phyloP scores from a whole-genome alignment of 257 asterid genomes.

The Echium plantagineum region DNA sequence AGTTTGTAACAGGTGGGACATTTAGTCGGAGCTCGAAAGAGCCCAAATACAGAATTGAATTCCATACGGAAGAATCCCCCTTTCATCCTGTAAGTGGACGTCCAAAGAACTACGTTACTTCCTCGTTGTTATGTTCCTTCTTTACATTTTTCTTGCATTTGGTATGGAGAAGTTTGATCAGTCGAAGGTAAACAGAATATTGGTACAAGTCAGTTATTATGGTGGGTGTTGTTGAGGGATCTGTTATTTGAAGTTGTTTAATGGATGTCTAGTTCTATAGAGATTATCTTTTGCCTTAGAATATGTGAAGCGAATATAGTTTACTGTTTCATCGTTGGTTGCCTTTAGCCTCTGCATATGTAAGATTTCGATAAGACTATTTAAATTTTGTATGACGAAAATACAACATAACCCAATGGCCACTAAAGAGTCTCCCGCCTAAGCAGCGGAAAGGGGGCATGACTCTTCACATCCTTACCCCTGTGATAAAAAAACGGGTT shows the following conservation, averaged over 20 bases:
- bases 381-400: no score
- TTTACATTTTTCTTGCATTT: background rate
- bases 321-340: background rate
- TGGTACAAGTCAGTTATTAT: no score
- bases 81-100: constrained; percentile 60
- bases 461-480: no score
- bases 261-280: background rate
- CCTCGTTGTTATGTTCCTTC: background rate
- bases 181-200: background rate
- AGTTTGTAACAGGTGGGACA: constrained; percentile 40
- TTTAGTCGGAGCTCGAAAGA: constrained; percentile 76
- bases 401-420: no score
- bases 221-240: background rate
- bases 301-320: background rate
- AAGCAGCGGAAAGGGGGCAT: no score
- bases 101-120: background rate
- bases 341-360: background rate
- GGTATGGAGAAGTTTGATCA: background rate
- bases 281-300: background rate
- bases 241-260: background rate
- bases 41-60: constrained; percentile 80
- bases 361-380: background rate
- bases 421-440: no score
- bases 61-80: constrained; percentile 71
- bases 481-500: no score